Conservation (phyloP, 768 basidiomycete genomes). For the Clavaria fumosa region DNA sequence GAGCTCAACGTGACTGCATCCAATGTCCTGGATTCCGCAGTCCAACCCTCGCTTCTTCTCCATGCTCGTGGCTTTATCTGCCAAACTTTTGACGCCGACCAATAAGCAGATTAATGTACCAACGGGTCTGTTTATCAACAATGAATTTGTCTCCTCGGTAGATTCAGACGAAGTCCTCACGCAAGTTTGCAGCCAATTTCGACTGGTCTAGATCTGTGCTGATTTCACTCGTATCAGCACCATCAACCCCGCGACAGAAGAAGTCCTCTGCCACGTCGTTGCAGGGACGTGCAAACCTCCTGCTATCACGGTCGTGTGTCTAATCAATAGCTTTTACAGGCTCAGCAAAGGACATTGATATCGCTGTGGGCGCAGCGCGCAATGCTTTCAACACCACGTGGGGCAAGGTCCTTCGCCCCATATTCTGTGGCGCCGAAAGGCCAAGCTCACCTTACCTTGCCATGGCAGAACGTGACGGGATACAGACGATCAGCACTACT, state of each 20-base stretch:
- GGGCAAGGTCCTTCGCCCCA: too few species aligned
- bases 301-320: background rate
- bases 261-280: conserved; percentile 50
- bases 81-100: conserved; percentile 25
- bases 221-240: conserved; percentile 32
- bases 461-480: conserved; percentile 76
- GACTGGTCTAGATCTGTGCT: background rate
- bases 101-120: conserved; percentile 44
- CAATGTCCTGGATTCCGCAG: conserved; percentile 22
- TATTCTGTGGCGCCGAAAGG: too few species aligned
- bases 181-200: conserved; percentile 24
- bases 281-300: conserved; percentile 26
- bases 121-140: conserved; percentile 85
- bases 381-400: conserved; percentile 73
- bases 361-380: conserved; percentile 71
- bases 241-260: conserved; percentile 75
- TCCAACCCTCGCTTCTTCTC: conserved; percentile 14
- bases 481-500: conserved; percentile 68
- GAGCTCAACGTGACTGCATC: too few species aligned
- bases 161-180: conserved; percentile 50
- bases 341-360: conserved; percentile 64
- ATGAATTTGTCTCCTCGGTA: conserved; percentile 67
- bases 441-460: too few species aligned
- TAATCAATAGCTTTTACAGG: conserved; percentile 21
- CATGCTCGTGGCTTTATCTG: conserved; percentile 27